These are phyloP conservation scores for Ustilaginoidea virens DNA, from an alignment of 2,329 filamentous ascomycete genomes.

Conservation along the genomic window DNA sequence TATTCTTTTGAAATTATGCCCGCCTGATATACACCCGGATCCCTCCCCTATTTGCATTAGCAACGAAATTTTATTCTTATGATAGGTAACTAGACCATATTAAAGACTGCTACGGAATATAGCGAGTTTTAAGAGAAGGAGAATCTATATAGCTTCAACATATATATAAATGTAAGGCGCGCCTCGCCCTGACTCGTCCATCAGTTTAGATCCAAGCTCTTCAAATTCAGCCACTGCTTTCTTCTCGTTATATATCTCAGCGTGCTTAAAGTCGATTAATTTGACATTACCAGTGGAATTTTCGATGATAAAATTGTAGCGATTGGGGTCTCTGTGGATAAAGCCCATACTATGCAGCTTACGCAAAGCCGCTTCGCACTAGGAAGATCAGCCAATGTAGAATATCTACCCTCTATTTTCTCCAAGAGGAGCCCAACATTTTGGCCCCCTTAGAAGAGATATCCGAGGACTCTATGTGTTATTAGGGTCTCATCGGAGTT, in stretches of 20 bases:
- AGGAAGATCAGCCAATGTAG: conserved; percentile 8
- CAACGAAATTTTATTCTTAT: too few species aligned
- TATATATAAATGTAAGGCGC: neutral
- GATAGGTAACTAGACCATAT: too few species aligned
- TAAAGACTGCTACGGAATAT: too few species aligned
- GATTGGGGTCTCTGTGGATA: conserved; percentile 7
- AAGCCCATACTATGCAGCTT: conserved; percentile 6
- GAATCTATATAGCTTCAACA: neutral
- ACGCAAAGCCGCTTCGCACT: conserved; percentile 8
- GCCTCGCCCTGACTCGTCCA: neutral
- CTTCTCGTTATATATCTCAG: conserved; percentile 3
- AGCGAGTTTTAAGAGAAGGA: too few species aligned
- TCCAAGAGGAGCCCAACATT: neutral
- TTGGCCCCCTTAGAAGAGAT: neutral
- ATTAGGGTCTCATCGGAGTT: neutral
- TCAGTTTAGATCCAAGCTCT: neutral
- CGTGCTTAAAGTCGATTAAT: conserved; percentile 8
- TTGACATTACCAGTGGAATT: conserved; percentile 4
- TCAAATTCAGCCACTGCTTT: conserved; percentile 3
- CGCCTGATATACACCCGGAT: too few species aligned
- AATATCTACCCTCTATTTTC: conserved; percentile 3
- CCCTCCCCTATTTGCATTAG: too few species aligned
- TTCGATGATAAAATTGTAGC: conserved; percentile 8
- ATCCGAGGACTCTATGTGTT: neutral
- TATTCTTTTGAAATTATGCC: too few species aligned